Conservation (phyloP, 495 filamentous ascomycete species). For the Xylaria grammica region DNA sequence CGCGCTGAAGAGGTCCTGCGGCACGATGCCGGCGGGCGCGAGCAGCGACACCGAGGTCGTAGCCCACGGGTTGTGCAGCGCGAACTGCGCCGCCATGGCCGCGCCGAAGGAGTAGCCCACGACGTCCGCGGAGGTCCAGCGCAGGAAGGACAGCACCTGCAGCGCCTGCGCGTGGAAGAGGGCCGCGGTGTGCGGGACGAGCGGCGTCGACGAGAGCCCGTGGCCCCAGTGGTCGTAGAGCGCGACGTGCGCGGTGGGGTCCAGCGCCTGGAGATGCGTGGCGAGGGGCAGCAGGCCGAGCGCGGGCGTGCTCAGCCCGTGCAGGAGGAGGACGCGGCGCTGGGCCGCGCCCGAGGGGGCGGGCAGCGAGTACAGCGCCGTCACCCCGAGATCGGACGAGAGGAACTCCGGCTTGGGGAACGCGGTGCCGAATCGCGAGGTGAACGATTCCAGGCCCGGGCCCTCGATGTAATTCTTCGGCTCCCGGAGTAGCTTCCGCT, state of each 20-base stretch:
- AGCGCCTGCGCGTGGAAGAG: slow-evolving; percentile 33
- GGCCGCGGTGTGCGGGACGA: slow-evolving; percentile 26
- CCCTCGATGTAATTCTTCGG: slow-evolving; percentile 2
- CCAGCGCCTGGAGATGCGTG: slow-evolving; percentile 13
- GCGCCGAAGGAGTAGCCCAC: slow-evolving; percentile 39
- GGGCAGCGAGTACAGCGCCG: slow-evolving; percentile 4
- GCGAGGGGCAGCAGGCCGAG: slow-evolving; percentile 35
- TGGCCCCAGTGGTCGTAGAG: slow-evolving; percentile 38
- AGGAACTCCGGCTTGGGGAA: slow-evolving; percentile 14
- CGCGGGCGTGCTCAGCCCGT: slow-evolving; percentile 36
- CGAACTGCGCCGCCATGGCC: slow-evolving; percentile 24
- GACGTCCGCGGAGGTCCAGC: slow-evolving; percentile 34
- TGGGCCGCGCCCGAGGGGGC: slow-evolving; percentile 6
- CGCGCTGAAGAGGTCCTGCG: background rate
- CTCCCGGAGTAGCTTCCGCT: background rate
- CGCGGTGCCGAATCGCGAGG: background rate
- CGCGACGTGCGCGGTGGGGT: slow-evolving; percentile 24
- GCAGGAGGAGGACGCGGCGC: slow-evolving; percentile 32
- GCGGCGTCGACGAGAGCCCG: slow-evolving; percentile 37
- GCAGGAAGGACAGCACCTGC: slow-evolving; percentile 25
- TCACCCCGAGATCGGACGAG: slow-evolving; percentile 11
- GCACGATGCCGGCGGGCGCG: slow-evolving; percentile 35
- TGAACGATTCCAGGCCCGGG: slow-evolving; percentile 8
- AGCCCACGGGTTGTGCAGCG: slow-evolving; percentile 23
- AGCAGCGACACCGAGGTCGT: slow-evolving; percentile 30